Percentiles rank a stretch among this genome's conserved stretches.
Evolutionary conservation across 1,139 yeast genomes (phyloP).

Genomic region (Hanseniaspora sp.): DNA sequence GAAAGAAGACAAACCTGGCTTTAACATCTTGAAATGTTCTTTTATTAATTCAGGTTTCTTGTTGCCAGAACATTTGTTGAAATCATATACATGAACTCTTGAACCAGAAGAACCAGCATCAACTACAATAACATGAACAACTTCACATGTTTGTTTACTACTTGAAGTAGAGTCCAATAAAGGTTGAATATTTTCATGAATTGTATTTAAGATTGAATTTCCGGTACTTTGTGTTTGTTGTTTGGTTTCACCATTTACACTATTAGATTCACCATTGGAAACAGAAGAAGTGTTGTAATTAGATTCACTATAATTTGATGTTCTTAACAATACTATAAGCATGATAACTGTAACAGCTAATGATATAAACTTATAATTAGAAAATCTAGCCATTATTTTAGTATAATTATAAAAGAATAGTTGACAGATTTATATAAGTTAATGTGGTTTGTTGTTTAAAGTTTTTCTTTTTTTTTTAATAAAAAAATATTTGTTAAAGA

Average conservation of each 20-base stretch:
- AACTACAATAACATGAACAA: conserved; percentile 57
- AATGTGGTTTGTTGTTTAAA: not conserved
- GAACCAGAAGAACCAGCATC: conserved; percentile 98
- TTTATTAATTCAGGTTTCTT: conserved; percentile 50
- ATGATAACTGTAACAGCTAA: conserved; percentile 28
- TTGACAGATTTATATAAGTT: not conserved
- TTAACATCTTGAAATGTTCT: conserved; percentile 77
- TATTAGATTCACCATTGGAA: conserved; percentile 14
- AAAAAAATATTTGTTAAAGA: too few relatives aligned
- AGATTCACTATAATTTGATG: conserved; percentile 19
- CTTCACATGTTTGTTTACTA: conserved; percentile 16
- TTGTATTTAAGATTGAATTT: conserved; percentile 20
- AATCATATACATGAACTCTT: conserved; percentile 84
- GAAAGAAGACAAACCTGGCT: conserved; percentile 84
- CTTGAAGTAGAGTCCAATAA: conserved; percentile 19
- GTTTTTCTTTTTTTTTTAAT: too few relatives aligned
- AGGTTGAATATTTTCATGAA: conserved; percentile 21
- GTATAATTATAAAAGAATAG: too few relatives aligned
- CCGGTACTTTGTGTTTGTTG: conserved; percentile 17
- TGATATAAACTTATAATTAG: conserved; percentile 28
- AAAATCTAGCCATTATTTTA: conserved; percentile 19
- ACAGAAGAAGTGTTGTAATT: not conserved
- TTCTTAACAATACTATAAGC: conserved; percentile 27
- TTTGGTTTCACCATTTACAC: conserved; percentile 9
- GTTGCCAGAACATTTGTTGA: conserved; percentile 72